Conservation (phyloP, 192 early-diverging fungal genomes). For the Coemansia sp. region DNA sequence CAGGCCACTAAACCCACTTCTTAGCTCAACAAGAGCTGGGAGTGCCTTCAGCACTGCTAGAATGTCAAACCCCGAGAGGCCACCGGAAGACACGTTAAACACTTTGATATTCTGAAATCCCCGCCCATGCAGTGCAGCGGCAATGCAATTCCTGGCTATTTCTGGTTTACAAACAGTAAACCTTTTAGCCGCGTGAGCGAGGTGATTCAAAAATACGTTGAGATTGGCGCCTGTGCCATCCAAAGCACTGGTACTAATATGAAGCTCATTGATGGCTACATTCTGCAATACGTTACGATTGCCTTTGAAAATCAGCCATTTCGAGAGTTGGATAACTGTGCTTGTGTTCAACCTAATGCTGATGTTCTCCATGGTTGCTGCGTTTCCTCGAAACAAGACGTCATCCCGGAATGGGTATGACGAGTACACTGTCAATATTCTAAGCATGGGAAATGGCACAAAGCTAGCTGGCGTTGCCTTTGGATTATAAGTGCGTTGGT, state of each 20-base stretch:
- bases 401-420: conserved; percentile 8
- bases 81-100: not conserved
- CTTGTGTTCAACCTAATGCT: not conserved
- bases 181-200: not conserved
- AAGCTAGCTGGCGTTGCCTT: not conserved
- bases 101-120: not conserved
- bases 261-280: not conserved
- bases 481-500: not conserved
- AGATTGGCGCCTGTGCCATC: not conserved
- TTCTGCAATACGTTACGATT: not conserved
- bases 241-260: not conserved
- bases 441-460: conserved; percentile 1
- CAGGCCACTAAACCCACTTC: not conserved
- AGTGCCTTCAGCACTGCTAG: not conserved
- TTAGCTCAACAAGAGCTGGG: not conserved
- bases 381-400: conserved; percentile 9
- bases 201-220: not conserved
- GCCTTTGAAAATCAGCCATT: not conserved
- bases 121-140: not conserved
- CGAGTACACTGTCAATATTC: not conserved
- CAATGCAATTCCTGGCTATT: not conserved
- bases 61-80: not conserved
- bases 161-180: not conserved
- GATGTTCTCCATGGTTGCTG: conserved; percentile 2
- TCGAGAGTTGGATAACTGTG: not conserved